Base-by-base conservation (phyloP, 345 rosid genomes). In the Dipteronia sinensis region DNA sequence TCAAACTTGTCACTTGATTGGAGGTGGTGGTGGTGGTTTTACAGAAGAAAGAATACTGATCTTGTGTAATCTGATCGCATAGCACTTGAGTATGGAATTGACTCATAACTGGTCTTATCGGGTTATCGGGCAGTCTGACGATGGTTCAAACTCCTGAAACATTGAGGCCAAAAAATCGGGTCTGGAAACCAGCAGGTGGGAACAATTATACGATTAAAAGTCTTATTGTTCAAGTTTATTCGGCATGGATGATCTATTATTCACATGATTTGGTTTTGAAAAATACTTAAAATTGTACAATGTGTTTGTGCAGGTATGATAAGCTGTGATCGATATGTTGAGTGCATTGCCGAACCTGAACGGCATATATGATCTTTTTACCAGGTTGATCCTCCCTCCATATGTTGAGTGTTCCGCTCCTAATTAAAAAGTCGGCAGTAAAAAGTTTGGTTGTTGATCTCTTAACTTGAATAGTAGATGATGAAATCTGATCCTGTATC, bases 151-250 rank as follows among this genome's bases (percentile, higher is more conserved):
- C 83, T 83, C 83, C 73, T 20, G 65, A 61, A 75, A 67, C 34
- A 22, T 38, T 22, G 79, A 65, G 82, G 40, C 82, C 15, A 27
- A 9, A 81, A 81, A 78, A 67, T 46, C 1, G 77, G 75, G 80
- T 82, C 82, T 69, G 69, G 79, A 67, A 78, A 75, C 72, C 73
- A 79, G 75, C 92, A 81, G 89, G 90, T 83, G 80, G 68, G 42
- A 62, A 10, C 44, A 4, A 29, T 4, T 25, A 8, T 59, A 34
- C 38, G 1, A 34, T 34, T 34, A 34, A 34, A 34, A 34, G 38
- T 34, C 38, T 0, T 34, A 66, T 7, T 75, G 38, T 16, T 38
- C 19, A 13, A 8, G 16, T 62, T 19, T 16, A 47, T 17, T 19
- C 13, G 64, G 64, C 10, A 27, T n/a, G 64, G 29, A 55, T 31